Percentiles rank a stretch among this genome's conserved stretches.
Conservation (phyloP, 768 basidiomycete species). For the Paxillus ammoniavirescens region DNA sequence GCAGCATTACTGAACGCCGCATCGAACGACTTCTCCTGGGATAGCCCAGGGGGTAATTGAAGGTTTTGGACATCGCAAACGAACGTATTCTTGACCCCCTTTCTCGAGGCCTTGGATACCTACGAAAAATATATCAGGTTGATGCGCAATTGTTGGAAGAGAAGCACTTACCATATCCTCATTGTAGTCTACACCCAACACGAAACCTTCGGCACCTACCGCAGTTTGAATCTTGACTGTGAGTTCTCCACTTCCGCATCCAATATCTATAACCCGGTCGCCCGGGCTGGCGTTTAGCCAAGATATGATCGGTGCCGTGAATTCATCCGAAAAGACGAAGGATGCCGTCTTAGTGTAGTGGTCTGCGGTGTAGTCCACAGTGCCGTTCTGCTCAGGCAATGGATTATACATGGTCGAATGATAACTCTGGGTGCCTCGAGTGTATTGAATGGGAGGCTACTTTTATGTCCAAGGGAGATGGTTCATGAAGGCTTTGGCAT, state of each 20-base stretch:
- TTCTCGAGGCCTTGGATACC: slow-evolving; percentile 51
- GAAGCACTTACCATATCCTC: slow-evolving; percentile 63
- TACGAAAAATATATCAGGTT: slow-evolving; percentile 21
- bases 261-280: slow-evolving; percentile 71
- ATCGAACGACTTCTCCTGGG: slow-evolving; percentile 50
- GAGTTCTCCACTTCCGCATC: slow-evolving; percentile 83
- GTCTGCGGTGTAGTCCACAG: slow-evolving; percentile 55
- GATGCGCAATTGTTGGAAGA: neutral
- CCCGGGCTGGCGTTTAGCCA: slow-evolving; percentile 64
- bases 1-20: slow-evolving; percentile 79
- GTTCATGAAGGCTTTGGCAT: neutral
- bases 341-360: slow-evolving; percentile 62
- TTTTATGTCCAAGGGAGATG: neutral
- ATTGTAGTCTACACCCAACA: slow-evolving; percentile 71
- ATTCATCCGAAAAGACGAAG: slow-evolving; percentile 61
- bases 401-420: slow-evolving; percentile 9
- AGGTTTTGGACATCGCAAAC: slow-evolving; percentile 55
- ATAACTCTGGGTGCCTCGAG: neutral
- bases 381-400: neutral
- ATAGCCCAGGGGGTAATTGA: slow-evolving; percentile 30
- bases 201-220: slow-evolving; percentile 51
- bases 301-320: slow-evolving; percentile 52
- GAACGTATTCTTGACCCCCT: slow-evolving; percentile 46
- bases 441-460: neutral
- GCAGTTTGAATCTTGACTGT: slow-evolving; percentile 54